phyloP scores from a whole-genome alignment of 176 grass and related monocot genomes.

The Urochloa ruziziensis region DNA sequence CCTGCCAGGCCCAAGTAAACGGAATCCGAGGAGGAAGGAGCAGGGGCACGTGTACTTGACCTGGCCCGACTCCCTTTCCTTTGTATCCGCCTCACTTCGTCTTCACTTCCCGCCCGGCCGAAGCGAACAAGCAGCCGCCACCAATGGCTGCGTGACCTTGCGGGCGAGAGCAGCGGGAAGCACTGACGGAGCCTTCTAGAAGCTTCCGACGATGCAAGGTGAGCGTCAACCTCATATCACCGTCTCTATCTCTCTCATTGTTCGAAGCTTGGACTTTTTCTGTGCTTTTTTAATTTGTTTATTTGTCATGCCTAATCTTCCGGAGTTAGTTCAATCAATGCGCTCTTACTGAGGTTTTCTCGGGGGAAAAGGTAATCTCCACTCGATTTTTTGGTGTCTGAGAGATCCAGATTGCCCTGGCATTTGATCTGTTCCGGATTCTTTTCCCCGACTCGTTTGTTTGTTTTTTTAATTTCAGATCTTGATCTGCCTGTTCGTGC shows the following conservation, averaged over 20 bases:
- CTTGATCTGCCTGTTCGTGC: constrained; percentile 21
- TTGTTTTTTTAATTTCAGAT: neutral
- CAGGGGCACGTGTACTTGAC: constrained; percentile 37
- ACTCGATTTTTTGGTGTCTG: neutral
- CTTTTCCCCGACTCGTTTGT: neutral
- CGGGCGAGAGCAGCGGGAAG: neutral
- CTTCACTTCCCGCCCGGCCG: constrained; percentile 51
- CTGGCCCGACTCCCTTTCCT: neutral
- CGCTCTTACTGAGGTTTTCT: neutral
- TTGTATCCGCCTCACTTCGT: constrained; percentile 34
- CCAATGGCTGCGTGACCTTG: constrained; percentile 28
- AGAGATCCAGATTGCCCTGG: neutral
- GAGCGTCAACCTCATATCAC: neutral
- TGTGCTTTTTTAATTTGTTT: neutral
- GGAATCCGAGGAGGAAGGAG: constrained; percentile 36
- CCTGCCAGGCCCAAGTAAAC: neutral
- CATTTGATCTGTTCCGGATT: neutral
- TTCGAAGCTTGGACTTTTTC: neutral
- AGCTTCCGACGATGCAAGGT: constrained; percentile 9
- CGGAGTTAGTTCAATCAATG: neutral
- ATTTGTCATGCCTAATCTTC: neutral
- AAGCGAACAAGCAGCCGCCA: constrained; percentile 6
- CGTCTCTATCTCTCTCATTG: neutral
- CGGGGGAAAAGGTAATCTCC: neutral
- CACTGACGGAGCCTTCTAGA: neutral